Evolutionary conservation across 2,329 filamentous ascomycete species (phyloP).

Genomic region (Talaromyces sp.): DNA sequence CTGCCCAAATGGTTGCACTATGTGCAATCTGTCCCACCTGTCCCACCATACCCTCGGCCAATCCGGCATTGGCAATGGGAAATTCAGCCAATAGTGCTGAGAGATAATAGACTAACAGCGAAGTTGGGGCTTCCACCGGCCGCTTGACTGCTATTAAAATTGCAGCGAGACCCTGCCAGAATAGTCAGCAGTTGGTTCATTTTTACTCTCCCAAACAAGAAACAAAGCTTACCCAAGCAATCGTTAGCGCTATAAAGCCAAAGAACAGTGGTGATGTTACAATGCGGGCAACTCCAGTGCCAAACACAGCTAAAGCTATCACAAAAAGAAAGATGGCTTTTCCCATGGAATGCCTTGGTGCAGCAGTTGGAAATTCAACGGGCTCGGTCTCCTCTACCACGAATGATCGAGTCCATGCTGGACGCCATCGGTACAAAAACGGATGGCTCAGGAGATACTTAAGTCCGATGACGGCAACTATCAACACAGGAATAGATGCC

Average conservation of each 20-base stretch:
- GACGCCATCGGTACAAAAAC: slow-evolving; percentile 23
- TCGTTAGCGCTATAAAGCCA: slow-evolving; percentile 12
- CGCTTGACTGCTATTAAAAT: slow-evolving; percentile 32
- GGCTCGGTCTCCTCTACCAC: slow-evolving; percentile 37
- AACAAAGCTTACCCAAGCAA: slow-evolving; percentile 32
- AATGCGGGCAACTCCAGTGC: slow-evolving; percentile 22
- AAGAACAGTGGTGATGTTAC: slow-evolving; percentile 16
- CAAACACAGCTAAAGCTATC: slow-evolving; percentile 31
- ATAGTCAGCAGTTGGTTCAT: slow-evolving; percentile 15
- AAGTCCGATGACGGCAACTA: slow-evolving; percentile 21
- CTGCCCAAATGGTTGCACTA: slow-evolving; percentile 30
- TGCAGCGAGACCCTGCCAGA: slow-evolving; percentile 28
- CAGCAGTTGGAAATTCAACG: slow-evolving; percentile 26
- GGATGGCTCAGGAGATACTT: slow-evolving; percentile 23
- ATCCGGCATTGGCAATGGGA: slow-evolving; percentile 23
- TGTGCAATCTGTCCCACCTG: slow-evolving; percentile 16
- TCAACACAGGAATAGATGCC: slow-evolving; percentile 21
- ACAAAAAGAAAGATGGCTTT: slow-evolving; percentile 34
- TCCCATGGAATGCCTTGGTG: slow-evolving; percentile 20
- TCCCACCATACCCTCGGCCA: slow-evolving; percentile 7
- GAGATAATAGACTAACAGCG: slow-evolving; percentile 31
- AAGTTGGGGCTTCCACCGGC: slow-evolving; percentile 37
- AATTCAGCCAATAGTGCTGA: slow-evolving; percentile 28
- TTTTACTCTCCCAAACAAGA: background rate
- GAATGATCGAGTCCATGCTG: slow-evolving; percentile 49